Conservation (phyloP, 495 filamentous ascomycete genomes). For the Hypoxylon lienhwacheense region DNA sequence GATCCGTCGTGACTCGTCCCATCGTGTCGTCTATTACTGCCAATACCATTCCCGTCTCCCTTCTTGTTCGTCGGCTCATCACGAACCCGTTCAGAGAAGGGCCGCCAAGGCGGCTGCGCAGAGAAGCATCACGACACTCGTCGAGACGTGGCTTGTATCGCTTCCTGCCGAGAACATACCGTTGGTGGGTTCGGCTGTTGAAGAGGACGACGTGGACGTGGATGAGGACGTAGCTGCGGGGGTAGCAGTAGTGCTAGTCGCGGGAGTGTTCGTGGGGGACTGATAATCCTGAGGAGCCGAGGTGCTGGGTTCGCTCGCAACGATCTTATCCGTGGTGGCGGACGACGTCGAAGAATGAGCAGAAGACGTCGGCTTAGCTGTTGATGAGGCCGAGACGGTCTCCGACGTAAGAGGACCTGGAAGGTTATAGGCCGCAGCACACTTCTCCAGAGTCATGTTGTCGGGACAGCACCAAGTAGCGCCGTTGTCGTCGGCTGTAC, state of each 20-base stretch:
- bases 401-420: conserved; percentile 45
- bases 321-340: conserved; percentile 20
- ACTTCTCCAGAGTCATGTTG: conserved; percentile 44
- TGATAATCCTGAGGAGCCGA: not conserved
- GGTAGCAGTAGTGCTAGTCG: not conserved
- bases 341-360: conserved; percentile 1
- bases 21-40: conserved; percentile 11
- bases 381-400: conserved; percentile 30
- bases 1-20: conserved; percentile 24
- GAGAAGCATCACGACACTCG: conserved; percentile 11
- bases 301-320: conserved; percentile 15
- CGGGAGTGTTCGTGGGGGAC: not conserved
- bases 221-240: conserved; percentile 6
- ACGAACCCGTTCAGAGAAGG: conserved; percentile 17
- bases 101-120: conserved; percentile 23
- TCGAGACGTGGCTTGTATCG: conserved; percentile 9
- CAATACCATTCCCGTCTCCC: not conserved
- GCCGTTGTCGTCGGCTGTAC: conserved; percentile 42
- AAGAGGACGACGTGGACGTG: conserved; percentile 15
- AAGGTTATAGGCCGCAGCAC: conserved; percentile 46
- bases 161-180: conserved; percentile 16
- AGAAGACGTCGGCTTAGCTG: conserved; percentile 23
- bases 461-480: conserved; percentile 54
- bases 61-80: not conserved
- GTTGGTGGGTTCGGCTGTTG: conserved; percentile 20